Conservation (phyloP, 2,329 filamentous ascomycete species). For the Apiospora hydei region DNA sequence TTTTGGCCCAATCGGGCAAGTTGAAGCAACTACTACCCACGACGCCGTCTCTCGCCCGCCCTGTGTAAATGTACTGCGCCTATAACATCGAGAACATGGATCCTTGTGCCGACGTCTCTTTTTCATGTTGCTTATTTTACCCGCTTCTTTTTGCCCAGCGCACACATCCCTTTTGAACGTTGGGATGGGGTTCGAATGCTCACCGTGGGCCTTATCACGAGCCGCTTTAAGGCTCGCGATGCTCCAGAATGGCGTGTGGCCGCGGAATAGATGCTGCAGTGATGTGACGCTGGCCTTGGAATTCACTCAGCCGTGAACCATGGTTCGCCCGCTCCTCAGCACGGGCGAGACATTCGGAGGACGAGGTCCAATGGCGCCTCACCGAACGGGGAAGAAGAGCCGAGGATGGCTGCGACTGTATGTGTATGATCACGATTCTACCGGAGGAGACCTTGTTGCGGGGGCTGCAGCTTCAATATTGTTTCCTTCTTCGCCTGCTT, state of each 20-base stretch:
- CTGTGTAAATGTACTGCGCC: neutral
- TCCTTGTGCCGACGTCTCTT: neutral
- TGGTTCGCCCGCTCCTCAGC: neutral
- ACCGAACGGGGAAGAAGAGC: conserved; percentile 16
- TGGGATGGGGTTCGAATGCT: neutral
- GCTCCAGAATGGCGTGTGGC: conserved; percentile 1
- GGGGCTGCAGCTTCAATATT: neutral
- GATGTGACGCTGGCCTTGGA: conserved; percentile 3
- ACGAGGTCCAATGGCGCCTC: neutral
- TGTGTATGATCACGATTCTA: conserved; percentile 18
- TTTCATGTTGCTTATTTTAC: neutral
- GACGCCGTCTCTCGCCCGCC: no score
- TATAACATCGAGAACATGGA: neutral
- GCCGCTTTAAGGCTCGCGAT: neutral
- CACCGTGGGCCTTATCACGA: neutral
- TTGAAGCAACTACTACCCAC: neutral
- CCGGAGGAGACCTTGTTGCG: conserved; percentile 17
- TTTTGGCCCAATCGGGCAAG: neutral
- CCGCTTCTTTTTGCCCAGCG: neutral
- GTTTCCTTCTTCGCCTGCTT: neutral
- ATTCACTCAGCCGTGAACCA: neutral
- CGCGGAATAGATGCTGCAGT: neutral
- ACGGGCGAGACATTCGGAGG: neutral
- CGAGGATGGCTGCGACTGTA: neutral
- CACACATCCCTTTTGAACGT: neutral